Evolutionary conservation across 441 rosid species (phyloP).

Genomic region (Mallotus repandus): DNA sequence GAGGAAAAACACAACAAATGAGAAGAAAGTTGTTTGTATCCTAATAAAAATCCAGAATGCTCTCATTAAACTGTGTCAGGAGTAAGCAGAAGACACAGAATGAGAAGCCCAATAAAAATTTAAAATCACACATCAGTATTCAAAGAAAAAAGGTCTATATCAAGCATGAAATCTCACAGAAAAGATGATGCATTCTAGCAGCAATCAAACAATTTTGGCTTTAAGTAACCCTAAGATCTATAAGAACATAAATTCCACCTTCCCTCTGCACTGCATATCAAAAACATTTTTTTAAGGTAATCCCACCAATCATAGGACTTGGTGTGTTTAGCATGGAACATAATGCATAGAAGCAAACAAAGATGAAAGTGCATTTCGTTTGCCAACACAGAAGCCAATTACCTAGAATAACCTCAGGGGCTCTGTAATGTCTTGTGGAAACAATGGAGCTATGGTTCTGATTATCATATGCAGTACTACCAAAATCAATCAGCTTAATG

Average conservation of each 20-base stretch:
- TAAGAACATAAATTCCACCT: not conserved
- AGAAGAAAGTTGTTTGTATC: too few species aligned
- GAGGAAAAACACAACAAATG: not conserved
- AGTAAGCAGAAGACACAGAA: not conserved
- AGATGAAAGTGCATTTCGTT: conserved; percentile 17
- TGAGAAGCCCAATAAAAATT: not conserved
- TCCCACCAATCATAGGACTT: conserved; percentile 6
- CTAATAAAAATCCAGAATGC: not conserved
- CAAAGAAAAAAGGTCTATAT: not conserved
- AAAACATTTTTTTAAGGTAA: not conserved
- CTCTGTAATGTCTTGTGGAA: conserved; percentile 87
- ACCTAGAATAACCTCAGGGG: conserved; percentile 92
- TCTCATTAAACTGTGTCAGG: not conserved
- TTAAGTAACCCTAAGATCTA: not conserved
- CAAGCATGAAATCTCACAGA: not conserved
- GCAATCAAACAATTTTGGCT: too few species aligned
- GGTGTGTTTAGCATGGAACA: conserved; percentile 9
- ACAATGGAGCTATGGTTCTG: conserved; percentile 78
- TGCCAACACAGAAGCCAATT: conserved; percentile 32
- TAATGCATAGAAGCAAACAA: conserved; percentile 18
- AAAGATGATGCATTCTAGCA: not conserved
- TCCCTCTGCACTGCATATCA: not conserved
- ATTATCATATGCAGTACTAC: conserved; percentile 74
- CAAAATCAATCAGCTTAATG: conserved; percentile 95
- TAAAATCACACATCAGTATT: not conserved